Percentiles rank a stretch among this genome's conserved stretches.
Evolutionary conservation across 177 flowering plant species (phyloP).

Genomic region (Vitis hybrid): DNA sequence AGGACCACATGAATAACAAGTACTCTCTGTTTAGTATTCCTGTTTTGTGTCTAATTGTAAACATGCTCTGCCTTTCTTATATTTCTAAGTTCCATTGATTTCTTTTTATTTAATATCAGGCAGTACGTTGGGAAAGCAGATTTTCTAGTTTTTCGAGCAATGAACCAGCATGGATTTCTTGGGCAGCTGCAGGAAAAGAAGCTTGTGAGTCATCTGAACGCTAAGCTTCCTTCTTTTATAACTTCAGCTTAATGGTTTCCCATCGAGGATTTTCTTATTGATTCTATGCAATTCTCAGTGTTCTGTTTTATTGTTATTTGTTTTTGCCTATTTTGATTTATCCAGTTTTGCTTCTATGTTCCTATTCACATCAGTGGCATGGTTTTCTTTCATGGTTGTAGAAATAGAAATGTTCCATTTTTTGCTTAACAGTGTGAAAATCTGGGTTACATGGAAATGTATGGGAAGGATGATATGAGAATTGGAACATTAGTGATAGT

Average conservation of each 20-base stretch:
- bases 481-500: no score
- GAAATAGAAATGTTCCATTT: no score
- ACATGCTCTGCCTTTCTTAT: not conserved
- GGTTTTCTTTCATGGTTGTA: no score
- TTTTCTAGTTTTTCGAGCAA: constrained; percentile 86
- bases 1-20: constrained; percentile 99
- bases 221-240: constrained; percentile 1
- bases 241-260: not conserved
- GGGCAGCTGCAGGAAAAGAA: constrained; percentile 94
- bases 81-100: constrained; percentile 2
- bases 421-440: no score
- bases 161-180: constrained; percentile 94
- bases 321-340: not conserved
- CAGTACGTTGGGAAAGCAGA: constrained; percentile 96
- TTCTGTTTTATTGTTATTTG: not conserved
- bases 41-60: not conserved
- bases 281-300: no score
- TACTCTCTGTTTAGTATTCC: constrained; percentile 23
- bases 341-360: constrained; percentile 1
- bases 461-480: no score
- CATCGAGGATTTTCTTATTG: no score
- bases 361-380: not conserved
- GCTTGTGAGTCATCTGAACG: constrained; percentile 61
- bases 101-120: constrained; percentile 35
- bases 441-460: no score